Base-by-base conservation (phyloP, 805 yeast genomes). In the Kregervanrija pseudodelftensis region DNA sequence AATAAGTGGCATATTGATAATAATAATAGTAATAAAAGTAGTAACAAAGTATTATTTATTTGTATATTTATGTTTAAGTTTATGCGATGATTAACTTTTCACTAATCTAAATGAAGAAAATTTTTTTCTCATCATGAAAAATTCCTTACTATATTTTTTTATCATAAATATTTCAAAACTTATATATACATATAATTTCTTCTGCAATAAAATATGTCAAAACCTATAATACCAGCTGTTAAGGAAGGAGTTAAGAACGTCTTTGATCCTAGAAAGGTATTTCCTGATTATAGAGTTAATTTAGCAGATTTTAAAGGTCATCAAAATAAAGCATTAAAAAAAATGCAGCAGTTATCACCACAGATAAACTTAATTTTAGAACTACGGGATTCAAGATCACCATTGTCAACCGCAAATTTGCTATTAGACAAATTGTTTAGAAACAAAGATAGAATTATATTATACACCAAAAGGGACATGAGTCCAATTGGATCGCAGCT, bases 251-350 rank as follows among this genome's bases (percentile, higher is more conserved):
- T 38, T 11, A 32, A 17, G 7, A 32, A 30, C 10, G 28, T 28
- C 4, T 88, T 88, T 57, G 59, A 73, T 11, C 96, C 97, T 1
- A 65, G 97, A 41, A 56, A 67, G 33, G 59, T 63, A n/a, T 90
- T 90, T 55, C 96, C 96, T 1, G 70, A 73, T 11, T 84, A 84
- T 59, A 77, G 77, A 41, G 75, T 89, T 11, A 70, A 80, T 1
- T 64, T 83, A 15, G 79, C 93, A 1, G 89, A 85, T 60, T 88
- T 88, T 65, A 87, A 87, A 54, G 96, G 97, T 11, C 97, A 90
- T 59, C 98, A 91, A 55, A 77, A 79, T 49, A 80, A 79, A 49
- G 95, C 96, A 0, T 67, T 91, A 30, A 74, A 78, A 39, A 73
- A 67, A 48, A 77, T 90, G 67, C 73, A 79, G 11, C 77, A 74